phyloP scores from a whole-genome alignment of 2,329 filamentous ascomycete genomes.

The Epicoccum sorghinum region DNA sequence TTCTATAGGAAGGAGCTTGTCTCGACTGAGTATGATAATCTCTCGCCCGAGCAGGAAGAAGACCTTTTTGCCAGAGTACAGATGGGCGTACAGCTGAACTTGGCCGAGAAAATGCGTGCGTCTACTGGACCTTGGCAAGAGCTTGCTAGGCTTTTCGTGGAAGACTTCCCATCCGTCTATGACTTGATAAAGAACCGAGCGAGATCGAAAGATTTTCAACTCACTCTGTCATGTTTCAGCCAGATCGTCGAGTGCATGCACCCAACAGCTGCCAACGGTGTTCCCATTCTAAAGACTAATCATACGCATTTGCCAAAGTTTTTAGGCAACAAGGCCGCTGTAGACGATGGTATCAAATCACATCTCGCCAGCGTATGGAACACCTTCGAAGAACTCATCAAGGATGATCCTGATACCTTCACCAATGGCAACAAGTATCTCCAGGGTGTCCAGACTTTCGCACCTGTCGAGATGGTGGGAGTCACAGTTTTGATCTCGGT shows the following conservation, averaged over 20 bases:
- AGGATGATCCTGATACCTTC: slow-evolving; percentile 36
- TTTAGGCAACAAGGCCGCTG: slow-evolving; percentile 30
- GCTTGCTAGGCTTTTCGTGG: slow-evolving; percentile 51
- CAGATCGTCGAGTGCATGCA: slow-evolving; percentile 46
- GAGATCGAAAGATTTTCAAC: slow-evolving; percentile 43
- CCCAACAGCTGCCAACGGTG: slow-evolving; percentile 29
- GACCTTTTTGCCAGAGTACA: slow-evolving; percentile 58
- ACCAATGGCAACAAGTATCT: slow-evolving; percentile 35
- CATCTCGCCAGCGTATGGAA: slow-evolving; percentile 44
- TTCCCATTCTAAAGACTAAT: slow-evolving; percentile 33
- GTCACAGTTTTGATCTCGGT: slow-evolving; percentile 43
- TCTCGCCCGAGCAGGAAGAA: slow-evolving; percentile 52
- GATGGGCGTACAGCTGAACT: slow-evolving; percentile 52
- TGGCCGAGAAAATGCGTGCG: slow-evolving; percentile 56
- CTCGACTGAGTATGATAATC: slow-evolving; percentile 51
- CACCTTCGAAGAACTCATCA: slow-evolving; percentile 35
- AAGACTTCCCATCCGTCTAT: slow-evolving; percentile 50
- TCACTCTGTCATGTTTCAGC: slow-evolving; percentile 43
- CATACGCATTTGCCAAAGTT: slow-evolving; percentile 29
- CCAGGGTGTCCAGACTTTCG: slow-evolving; percentile 39
- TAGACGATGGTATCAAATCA: slow-evolving; percentile 38
- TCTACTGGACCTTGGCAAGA: slow-evolving; percentile 55
- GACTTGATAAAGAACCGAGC: slow-evolving; percentile 35
- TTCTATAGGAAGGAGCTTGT: slow-evolving; percentile 52
- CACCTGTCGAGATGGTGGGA: slow-evolving; percentile 47